Evolutionary conservation across 78 protist species (phyloP).

Genomic region (Dictyostelium discoideum): DNA sequence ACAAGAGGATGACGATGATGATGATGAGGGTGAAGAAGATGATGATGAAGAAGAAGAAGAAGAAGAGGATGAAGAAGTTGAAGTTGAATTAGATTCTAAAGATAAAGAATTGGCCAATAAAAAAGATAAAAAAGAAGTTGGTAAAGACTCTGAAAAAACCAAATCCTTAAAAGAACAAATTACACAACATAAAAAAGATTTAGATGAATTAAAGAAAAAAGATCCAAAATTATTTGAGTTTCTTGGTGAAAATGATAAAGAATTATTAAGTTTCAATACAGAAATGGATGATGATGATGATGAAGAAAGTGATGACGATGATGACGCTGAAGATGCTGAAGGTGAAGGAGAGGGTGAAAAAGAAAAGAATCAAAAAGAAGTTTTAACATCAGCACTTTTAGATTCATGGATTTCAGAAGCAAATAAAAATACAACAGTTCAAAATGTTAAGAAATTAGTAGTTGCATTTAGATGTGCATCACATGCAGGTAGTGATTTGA

Average conservation of each 20-base stretch:
- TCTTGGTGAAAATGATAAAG: slow-evolving; percentile 20
- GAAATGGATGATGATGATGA: slow-evolving; percentile 38
- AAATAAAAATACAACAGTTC: background rate
- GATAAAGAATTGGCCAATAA: slow-evolving; percentile 5
- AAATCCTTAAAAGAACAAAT: slow-evolving; percentile 23
- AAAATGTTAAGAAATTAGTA: slow-evolving; percentile 47
- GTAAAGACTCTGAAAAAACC: slow-evolving; percentile 39
- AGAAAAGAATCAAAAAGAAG: slow-evolving; percentile 27
- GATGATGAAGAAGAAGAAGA: slow-evolving; percentile 32
- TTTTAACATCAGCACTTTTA: slow-evolving; percentile 47
- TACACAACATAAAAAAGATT: slow-evolving; percentile 43
- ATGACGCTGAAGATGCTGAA: slow-evolving; percentile 10
- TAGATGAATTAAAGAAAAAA: background rate
- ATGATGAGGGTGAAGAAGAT: slow-evolving; percentile 28
- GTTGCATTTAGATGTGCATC: slow-evolving; percentile 82
- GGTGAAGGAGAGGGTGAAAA: background rate
- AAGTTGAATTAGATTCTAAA: background rate
- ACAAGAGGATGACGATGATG: slow-evolving; percentile 65
- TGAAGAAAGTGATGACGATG: slow-evolving; percentile 21
- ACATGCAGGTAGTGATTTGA: slow-evolving; percentile 44
- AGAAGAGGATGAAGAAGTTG: slow-evolving; percentile 10
- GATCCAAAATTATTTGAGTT: slow-evolving; percentile 66
- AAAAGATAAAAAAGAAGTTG: slow-evolving; percentile 23
- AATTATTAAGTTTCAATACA: slow-evolving; percentile 12
- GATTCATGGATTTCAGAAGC: slow-evolving; percentile 35